Conservation (phyloP, 2,329 filamentous ascomycete genomes). For the Colletotrichum sp. region DNA sequence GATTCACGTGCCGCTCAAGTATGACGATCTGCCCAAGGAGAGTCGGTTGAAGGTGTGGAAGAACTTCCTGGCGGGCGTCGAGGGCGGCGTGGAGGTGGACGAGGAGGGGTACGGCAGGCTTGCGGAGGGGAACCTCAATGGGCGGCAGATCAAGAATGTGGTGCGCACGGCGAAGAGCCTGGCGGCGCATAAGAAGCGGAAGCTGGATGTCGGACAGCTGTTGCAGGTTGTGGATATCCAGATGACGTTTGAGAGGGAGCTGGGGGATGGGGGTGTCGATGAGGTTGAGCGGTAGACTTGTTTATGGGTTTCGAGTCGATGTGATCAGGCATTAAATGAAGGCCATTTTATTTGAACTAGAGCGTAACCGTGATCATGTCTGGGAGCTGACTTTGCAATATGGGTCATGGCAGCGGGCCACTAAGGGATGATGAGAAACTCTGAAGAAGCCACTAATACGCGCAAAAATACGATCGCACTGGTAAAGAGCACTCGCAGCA, state of each 20-base stretch:
- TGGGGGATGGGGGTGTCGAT: conserved; percentile 37
- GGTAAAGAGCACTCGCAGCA: no score
- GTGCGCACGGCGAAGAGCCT: conserved; percentile 84
- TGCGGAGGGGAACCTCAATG: conserved; percentile 67
- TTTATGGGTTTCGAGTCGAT: neutral
- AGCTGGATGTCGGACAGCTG: conserved; percentile 64
- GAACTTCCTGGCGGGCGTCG: conserved; percentile 8
- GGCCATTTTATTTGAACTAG: no score
- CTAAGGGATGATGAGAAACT: no score
- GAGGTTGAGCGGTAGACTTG: neutral
- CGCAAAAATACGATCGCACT: no score
- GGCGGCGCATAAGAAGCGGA: conserved; percentile 68
- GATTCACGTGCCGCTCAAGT: conserved; percentile 84
- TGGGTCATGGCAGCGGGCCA: no score
- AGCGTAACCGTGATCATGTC: no score
- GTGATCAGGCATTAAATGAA: no score
- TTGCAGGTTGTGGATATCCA: conserved; percentile 81
- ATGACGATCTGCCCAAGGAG: conserved; percentile 74
- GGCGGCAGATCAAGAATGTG: conserved; percentile 83
- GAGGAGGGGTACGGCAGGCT: conserved; percentile 56
- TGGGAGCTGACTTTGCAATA: no score
- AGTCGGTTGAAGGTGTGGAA: conserved; percentile 58
- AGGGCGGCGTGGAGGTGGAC: conserved; percentile 44
- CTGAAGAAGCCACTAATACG: no score
- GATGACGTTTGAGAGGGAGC: conserved; percentile 81